phyloP scores from a whole-genome alignment of 371 early-diverging fungal genomes.

The Mortierella sp. region DNA sequence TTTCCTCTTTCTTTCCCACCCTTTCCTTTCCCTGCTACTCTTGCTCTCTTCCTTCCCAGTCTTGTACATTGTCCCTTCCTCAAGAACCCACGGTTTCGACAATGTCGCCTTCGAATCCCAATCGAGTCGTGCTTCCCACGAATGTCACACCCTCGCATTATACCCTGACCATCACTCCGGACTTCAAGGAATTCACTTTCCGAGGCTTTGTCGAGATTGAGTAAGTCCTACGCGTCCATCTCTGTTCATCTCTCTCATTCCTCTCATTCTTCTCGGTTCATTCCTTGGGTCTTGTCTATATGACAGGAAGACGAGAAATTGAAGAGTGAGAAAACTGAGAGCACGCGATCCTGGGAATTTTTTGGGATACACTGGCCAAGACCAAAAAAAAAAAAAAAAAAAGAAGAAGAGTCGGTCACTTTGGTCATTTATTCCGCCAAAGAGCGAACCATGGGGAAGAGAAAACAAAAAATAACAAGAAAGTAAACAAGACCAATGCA shows the following conservation, averaged over 20 bases:
- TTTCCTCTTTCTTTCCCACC: slow-evolving; percentile 6
- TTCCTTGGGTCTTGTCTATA: neutral
- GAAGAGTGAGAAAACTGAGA: too few species aligned
- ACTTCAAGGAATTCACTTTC: slow-evolving; percentile 72
- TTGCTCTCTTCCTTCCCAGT: neutral
- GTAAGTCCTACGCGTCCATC: slow-evolving; percentile 25
- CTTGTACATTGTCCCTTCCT: neutral
- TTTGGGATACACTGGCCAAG: too few species aligned
- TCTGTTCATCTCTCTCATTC: neutral
- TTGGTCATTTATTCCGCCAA: too few species aligned
- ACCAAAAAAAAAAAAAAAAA: too few species aligned
- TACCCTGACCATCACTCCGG: slow-evolving; percentile 73
- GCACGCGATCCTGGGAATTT: too few species aligned
- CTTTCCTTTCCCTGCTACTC: neutral
- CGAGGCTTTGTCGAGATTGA: slow-evolving; percentile 59
- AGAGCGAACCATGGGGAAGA: too few species aligned
- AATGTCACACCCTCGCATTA: slow-evolving; percentile 81
- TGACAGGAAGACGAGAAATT: neutral
- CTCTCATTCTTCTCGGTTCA: too few species aligned
- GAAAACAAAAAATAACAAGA: too few species aligned
- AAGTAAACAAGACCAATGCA: too few species aligned
- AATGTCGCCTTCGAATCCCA: slow-evolving; percentile 37
- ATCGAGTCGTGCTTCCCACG: slow-evolving; percentile 75
- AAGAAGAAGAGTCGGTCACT: too few species aligned
- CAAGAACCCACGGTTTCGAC: neutral